Base-by-base conservation (phyloP, 202 grass and related monocot species). In the Panicum hallii region DNA sequence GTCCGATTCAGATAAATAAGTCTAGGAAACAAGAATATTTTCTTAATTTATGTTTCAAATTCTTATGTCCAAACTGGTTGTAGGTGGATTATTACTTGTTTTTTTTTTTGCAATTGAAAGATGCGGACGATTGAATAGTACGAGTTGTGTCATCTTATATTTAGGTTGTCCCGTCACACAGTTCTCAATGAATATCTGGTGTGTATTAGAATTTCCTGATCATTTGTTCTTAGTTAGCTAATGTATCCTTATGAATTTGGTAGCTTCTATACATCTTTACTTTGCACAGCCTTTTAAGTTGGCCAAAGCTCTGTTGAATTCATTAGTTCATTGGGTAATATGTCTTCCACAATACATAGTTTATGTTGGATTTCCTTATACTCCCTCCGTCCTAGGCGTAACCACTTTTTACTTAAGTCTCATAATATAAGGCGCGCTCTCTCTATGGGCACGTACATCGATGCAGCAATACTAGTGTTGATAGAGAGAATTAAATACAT, bases 241-340 rank as follows among this genome's bases (percentile, higher is more conserved):
- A 1, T 67, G 7, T 7, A 63, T 56, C 55, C 5, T 10, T 15
- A 41, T 42, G 6, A n/a, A 42, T 16, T 57, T 1, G 5, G n/a
- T 67, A 79, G 22, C 7, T 45, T 66, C n/a, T 78, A 14, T 72
- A 11, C 8, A 69, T 69, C 22, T 67, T 63, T 61, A 6, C 52
- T n/a, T 68, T 41, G 22, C 15, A 1, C 50, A 20, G 7, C 32
- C 32, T 89, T 64, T 28, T 42, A 58, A 32, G 20, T 19, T 67
- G 30, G 2, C 53, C 20, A 26, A 58, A 44, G n/a, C 14, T 81
- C 42, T 1, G 2, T 67, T 44, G 1, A 48, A 20, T 26, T 19
- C 70, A 52, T 63, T 63, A 28, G n/a, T 32, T 19, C 8, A 42
- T 11, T 61, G 11, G 46, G 26, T 54, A 30, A 42, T 64, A 58